phyloP scores from a whole-genome alignment of 129 eudicot genomes.

The Cynara cardunculus region DNA sequence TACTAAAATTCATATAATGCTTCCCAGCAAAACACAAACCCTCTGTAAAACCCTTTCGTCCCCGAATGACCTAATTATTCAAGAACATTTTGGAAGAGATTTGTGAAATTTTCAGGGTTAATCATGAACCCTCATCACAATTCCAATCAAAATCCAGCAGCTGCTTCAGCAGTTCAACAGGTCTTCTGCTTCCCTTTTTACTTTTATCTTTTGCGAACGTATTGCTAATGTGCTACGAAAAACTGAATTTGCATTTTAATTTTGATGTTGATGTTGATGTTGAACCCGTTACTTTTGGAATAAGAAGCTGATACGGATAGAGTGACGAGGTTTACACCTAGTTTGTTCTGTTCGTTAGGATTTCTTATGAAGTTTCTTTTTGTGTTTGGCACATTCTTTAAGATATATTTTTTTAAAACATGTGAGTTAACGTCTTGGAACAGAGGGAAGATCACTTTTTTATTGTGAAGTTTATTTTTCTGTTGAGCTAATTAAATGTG shows the following conservation, averaged over 20 bases:
- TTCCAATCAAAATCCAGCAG: slow-evolving; percentile 10
- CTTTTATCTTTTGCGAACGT: background rate
- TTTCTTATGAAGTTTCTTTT: background rate
- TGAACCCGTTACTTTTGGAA: background rate
- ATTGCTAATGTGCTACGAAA: background rate
- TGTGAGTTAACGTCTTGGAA: background rate
- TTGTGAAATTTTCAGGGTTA: background rate
- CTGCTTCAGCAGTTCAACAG: slow-evolving; percentile 12
- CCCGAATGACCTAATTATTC: slow-evolving; percentile 2
- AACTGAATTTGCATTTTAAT: background rate
- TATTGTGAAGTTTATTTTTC: background rate
- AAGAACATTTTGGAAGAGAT: background rate
- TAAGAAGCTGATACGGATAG: background rate
- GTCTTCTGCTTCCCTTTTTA: background rate
- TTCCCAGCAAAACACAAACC: background rate
- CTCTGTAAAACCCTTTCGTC: slow-evolving; percentile 20
- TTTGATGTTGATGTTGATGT: background rate
- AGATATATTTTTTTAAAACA: background rate
- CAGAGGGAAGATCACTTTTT: background rate
- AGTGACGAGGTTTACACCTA: background rate
- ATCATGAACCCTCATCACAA: slow-evolving; percentile 16
- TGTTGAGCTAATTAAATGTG: background rate
- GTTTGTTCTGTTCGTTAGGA: background rate
- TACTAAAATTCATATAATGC: background rate
- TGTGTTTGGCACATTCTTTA: background rate